A percentile compares a stretch with the other conserved stretches of the same genome.
Evolutionary conservation across 768 basidiomycete genomes (phyloP).

Genomic region (Mycena chlorophos): DNA sequence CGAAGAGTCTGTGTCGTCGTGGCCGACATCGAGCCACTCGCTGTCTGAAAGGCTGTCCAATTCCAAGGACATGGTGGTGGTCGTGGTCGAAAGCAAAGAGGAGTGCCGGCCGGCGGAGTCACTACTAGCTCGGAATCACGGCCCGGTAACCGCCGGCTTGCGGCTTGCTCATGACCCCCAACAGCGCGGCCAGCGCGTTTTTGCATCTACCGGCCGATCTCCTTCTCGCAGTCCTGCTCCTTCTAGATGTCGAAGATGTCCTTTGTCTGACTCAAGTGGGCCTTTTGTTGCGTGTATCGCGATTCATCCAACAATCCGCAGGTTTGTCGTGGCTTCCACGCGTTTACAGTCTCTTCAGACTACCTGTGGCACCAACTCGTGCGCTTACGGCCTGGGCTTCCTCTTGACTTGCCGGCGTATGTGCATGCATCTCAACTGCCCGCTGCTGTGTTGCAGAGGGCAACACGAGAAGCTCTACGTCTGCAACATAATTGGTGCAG

Average conservation of each 20-base stretch:
- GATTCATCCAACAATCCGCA: slow-evolving; percentile 34
- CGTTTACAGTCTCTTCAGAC: slow-evolving; percentile 45
- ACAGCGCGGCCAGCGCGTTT: slow-evolving; percentile 20
- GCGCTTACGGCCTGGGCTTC: slow-evolving; percentile 42
- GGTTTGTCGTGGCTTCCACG: slow-evolving; percentile 62
- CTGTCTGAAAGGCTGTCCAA: slow-evolving; percentile 71
- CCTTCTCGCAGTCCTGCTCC: slow-evolving; percentile 37
- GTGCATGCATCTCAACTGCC: slow-evolving; percentile 34
- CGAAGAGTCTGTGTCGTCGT: slow-evolving; percentile 68
- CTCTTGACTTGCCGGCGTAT: slow-evolving; percentile 44
- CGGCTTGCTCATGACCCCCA: background rate
- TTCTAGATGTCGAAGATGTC: slow-evolving; percentile 41
- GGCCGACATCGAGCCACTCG: slow-evolving; percentile 81
- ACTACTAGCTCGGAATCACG: background rate
- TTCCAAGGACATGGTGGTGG: slow-evolving; percentile 53
- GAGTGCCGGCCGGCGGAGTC: background rate
- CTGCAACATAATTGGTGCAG: slow-evolving; percentile 54
- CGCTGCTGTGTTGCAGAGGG: slow-evolving; percentile 40
- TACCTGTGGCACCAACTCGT: slow-evolving; percentile 55
- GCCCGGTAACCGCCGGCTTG: no score
- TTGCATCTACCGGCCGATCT: slow-evolving; percentile 45
- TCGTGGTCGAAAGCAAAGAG: slow-evolving; percentile 9
- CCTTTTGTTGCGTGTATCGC: background rate
- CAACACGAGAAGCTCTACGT: slow-evolving; percentile 39
- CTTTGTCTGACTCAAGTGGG: slow-evolving; percentile 52